Percentiles rank a stretch among this genome's conserved stretches.
Evolutionary conservation across 2,329 filamentous ascomycete species (phyloP).

Genomic region (Paramyrothecium sp.): DNA sequence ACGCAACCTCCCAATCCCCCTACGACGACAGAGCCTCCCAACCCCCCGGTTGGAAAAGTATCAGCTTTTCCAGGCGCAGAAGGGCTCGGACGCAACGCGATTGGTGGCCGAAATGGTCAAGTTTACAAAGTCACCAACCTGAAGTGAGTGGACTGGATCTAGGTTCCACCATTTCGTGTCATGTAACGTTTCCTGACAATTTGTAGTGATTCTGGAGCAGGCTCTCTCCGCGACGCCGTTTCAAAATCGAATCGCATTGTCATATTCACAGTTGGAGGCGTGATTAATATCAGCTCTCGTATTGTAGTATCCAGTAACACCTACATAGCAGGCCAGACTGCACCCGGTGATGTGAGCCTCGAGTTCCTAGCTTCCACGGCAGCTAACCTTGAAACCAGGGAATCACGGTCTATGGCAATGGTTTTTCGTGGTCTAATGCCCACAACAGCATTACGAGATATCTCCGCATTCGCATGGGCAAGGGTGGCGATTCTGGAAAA

Average conservation of each 20-base stretch:
- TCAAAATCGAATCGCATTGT: conserved; percentile 45
- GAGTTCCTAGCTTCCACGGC: neutral
- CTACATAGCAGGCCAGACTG: conserved; percentile 50
- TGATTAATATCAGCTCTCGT: conserved; percentile 44
- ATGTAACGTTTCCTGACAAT: neutral
- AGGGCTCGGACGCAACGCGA: conserved; percentile 45
- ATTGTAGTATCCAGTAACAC: conserved; percentile 45
- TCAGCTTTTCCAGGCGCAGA: conserved; percentile 49
- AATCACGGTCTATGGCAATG: conserved; percentile 52
- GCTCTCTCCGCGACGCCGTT: conserved; percentile 50
- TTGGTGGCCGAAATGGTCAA: conserved; percentile 42
- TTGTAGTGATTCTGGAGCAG: conserved; percentile 39
- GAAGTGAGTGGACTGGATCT: conserved; percentile 17
- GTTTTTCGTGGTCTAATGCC: conserved; percentile 49
- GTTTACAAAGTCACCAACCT: conserved; percentile 49
- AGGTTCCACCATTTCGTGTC: neutral
- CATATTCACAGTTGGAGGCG: conserved; percentile 49
- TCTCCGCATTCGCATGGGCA: conserved; percentile 53
- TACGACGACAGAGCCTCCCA: too few relatives aligned
- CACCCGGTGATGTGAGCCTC: conserved; percentile 39
- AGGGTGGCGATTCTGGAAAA: conserved; percentile 47
- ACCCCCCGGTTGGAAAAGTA: neutral
- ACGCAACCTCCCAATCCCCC: too few relatives aligned
- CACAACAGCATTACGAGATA: conserved; percentile 54
- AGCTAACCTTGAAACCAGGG: conserved; percentile 18